phyloP scores from a whole-genome alignment of 2,329 filamentous ascomycete species.

The Phialemoniopsis sp. region DNA sequence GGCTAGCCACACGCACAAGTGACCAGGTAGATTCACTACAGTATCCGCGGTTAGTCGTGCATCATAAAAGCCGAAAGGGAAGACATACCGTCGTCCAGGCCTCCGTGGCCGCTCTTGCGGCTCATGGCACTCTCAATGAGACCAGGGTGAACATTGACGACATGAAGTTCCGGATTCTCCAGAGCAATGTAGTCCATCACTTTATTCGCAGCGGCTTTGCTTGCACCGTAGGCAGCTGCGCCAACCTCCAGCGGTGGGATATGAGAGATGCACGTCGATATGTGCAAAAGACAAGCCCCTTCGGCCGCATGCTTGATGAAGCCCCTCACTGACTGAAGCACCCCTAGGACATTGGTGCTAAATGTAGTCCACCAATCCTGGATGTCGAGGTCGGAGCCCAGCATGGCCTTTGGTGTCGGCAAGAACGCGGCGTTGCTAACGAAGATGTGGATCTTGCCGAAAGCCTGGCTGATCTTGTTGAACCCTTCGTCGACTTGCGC shows the following conservation, averaged over 20 bases:
- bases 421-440: conserved; percentile 8
- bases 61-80: not conserved
- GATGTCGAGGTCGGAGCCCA: not conserved
- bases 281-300: conserved; percentile 14
- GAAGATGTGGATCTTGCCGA: conserved; percentile 10
- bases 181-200: conserved; percentile 26
- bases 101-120: not conserved
- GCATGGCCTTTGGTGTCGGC: conserved; percentile 4
- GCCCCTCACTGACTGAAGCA: conserved; percentile 17
- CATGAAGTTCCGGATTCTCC: conserved; percentile 27
- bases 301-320: conserved; percentile 9
- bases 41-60: not conserved
- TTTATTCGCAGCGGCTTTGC: conserved; percentile 27
- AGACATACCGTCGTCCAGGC: conserved; percentile 1
- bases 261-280: conserved; percentile 12
- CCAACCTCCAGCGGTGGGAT: conserved; percentile 4
- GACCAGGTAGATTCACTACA: conserved; percentile 10
- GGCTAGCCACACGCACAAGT: conserved; percentile 33
- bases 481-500: conserved; percentile 6
- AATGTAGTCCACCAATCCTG: conserved; percentile 6
- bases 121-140: conserved; percentile 30
- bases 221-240: conserved; percentile 20
- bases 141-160: conserved; percentile 35
- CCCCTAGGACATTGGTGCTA: conserved; percentile 16
- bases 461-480: conserved; percentile 1